A percentile compares a stretch with the other conserved stretches of the same genome.
phyloP scores from a whole-genome alignment of 192 early-diverging fungal genomes.

The Geranomyces variabilis region DNA sequence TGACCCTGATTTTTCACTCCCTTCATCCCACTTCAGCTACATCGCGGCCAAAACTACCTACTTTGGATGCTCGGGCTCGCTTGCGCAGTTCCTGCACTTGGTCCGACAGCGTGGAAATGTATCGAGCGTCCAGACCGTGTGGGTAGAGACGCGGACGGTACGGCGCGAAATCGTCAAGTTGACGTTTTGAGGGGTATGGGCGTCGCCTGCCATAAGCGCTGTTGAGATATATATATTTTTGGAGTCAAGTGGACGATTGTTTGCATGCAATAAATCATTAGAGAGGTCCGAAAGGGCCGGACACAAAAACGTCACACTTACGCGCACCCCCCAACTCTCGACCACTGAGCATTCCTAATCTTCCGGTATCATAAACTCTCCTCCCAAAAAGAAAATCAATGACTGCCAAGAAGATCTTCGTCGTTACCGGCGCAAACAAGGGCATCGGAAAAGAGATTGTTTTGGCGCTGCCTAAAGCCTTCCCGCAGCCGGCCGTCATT shows the following conservation, averaged over 20 bases:
- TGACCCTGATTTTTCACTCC: no score
- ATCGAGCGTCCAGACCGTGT: constrained; percentile 63
- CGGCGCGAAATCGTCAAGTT: constrained; percentile 74
- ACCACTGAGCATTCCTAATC: no score
- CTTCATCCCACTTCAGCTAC: constrained; percentile 59
- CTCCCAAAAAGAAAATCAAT: background rate
- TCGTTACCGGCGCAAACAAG: constrained; percentile 27
- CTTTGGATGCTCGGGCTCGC: constrained; percentile 91
- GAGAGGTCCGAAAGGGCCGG: no score
- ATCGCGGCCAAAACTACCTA: constrained; percentile 93
- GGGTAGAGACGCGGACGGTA: constrained; percentile 63
- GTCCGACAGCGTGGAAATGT: constrained; percentile 53
- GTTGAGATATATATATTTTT: no score
- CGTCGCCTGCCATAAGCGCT: no score
- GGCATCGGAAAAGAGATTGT: constrained; percentile 27
- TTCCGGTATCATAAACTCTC: no score
- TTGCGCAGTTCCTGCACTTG: constrained; percentile 71
- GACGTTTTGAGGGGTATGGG: constrained; percentile 52
- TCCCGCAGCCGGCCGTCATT: background rate
- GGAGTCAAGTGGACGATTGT: no score
- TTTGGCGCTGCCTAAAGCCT: constrained; percentile 1
- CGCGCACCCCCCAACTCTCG: no score
- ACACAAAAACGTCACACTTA: no score
- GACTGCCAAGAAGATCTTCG: background rate
- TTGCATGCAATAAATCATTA: no score